Conservation (phyloP, 2,329 filamentous ascomycete genomes). For the Pseudogymnoascus sp. region DNA sequence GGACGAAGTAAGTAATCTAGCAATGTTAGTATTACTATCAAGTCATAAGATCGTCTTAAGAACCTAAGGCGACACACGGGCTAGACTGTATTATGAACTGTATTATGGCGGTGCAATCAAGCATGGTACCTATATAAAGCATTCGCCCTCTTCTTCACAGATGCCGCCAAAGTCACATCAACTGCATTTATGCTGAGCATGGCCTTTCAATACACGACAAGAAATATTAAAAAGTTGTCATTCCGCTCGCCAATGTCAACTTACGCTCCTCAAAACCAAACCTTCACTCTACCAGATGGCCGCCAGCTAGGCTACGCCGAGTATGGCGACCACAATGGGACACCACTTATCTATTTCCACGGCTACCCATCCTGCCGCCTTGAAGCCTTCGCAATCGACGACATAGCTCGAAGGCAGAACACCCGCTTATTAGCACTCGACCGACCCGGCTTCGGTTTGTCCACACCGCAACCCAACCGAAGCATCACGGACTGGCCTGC, state of each 20-base stretch:
- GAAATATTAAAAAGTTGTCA: background rate
- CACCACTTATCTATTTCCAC: conserved; percentile 33
- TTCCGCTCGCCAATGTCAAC: conserved; percentile 7
- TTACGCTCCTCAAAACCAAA: conserved; percentile 10
- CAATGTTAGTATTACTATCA: background rate
- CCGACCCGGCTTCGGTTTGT: conserved; percentile 36
- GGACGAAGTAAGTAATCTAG: background rate
- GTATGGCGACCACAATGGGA: conserved; percentile 24
- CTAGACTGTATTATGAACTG: background rate
- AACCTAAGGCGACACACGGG: background rate
- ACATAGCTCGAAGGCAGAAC: conserved; percentile 16
- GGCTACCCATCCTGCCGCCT: conserved; percentile 35
- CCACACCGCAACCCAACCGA: conserved; percentile 27
- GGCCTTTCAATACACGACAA: background rate
- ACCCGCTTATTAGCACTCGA: conserved; percentile 33
- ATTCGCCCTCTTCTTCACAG: too few species aligned
- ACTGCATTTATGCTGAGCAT: background rate
- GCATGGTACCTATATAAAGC: background rate
- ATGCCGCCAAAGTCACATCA: background rate
- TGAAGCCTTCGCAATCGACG: conserved; percentile 28
- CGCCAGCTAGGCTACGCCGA: conserved; percentile 34
- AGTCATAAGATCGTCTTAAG: background rate
- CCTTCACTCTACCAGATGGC: conserved; percentile 31
- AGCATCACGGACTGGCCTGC: conserved; percentile 29
- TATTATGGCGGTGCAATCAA: background rate